phyloP scores from a whole-genome alignment of 352 stramenopile genomes.

The Phytophthora pinifolia region DNA sequence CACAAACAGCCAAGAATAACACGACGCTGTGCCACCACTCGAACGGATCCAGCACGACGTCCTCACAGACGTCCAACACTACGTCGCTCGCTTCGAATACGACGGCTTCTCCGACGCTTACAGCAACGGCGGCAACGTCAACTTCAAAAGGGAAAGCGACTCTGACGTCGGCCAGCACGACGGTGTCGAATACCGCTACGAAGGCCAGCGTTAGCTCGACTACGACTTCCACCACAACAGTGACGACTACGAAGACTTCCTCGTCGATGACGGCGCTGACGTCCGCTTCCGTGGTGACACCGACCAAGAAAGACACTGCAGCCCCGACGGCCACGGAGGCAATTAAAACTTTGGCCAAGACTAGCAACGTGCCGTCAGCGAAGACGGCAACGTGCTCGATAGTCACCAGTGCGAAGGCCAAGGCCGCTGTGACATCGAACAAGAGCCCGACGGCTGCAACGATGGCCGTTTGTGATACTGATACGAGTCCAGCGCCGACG shows the following conservation, averaged over 20 bases:
- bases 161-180: background rate
- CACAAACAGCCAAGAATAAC: conserved; percentile 8
- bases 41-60: conserved; percentile 1
- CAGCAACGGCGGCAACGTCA: conserved; percentile 5
- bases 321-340: background rate
- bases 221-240: conserved; percentile 3
- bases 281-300: conserved; percentile 17
- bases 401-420: conserved; percentile 6
- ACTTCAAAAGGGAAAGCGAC: background rate
- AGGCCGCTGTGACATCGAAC: conserved; percentile 6
- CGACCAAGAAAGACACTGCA: background rate
- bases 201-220: background rate
- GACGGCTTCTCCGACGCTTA: background rate
- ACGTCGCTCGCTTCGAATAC: conserved; percentile 5
- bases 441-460: background rate
- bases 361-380: conserved; percentile 7
- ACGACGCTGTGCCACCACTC: conserved; percentile 6
- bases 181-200: background rate
- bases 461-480: background rate
- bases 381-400: conserved; percentile 10
- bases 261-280: conserved; percentile 11
- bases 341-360: background rate
- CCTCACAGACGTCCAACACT: background rate
- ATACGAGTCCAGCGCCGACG: background rate
- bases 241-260: conserved; percentile 1